Percentiles rank a stretch among this genome's conserved stretches.
These are phyloP conservation scores for Penicillium sp. DNA, from an alignment of 2,329 filamentous ascomycete genomes.

Conservation along the genomic window DNA sequence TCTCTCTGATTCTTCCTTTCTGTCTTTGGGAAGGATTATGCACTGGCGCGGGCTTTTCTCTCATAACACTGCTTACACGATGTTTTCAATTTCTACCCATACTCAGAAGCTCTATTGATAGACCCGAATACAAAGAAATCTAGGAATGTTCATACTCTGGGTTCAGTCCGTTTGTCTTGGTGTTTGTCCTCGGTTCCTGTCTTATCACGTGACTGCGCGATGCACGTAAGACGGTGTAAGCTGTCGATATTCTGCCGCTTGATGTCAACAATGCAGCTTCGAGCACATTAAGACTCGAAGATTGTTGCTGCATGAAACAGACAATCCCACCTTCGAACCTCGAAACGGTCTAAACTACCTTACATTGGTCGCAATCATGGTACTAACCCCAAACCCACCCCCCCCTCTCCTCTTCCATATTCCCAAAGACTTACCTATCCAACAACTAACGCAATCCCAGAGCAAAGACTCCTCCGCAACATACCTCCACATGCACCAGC, in stretches of 20 bases:
- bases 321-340: neutral
- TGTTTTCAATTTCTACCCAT: neutral
- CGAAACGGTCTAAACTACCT: neutral
- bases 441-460: constrained; percentile 29
- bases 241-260: constrained; percentile 6
- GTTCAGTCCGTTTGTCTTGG: neutral
- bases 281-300: neutral
- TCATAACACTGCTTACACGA: neutral
- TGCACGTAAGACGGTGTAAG: neutral
- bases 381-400: too few species aligned
- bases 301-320: neutral
- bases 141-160: neutral
- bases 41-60: neutral
- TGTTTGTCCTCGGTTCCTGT: neutral
- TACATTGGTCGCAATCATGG: too few species aligned
- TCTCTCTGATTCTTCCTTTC: neutral
- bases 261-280: constrained; percentile 10
- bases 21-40: neutral
- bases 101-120: neutral
- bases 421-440: constrained; percentile 4
- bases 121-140: neutral
- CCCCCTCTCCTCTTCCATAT: too few species aligned
- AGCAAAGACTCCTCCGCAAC: constrained; percentile 55
- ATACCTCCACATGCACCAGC: constrained; percentile 52
- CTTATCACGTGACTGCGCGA: neutral